These are phyloP conservation scores for Cystobasidium sp. DNA, from an alignment of 1,284 basidiomycete species.

Conservation along the genomic window DNA sequence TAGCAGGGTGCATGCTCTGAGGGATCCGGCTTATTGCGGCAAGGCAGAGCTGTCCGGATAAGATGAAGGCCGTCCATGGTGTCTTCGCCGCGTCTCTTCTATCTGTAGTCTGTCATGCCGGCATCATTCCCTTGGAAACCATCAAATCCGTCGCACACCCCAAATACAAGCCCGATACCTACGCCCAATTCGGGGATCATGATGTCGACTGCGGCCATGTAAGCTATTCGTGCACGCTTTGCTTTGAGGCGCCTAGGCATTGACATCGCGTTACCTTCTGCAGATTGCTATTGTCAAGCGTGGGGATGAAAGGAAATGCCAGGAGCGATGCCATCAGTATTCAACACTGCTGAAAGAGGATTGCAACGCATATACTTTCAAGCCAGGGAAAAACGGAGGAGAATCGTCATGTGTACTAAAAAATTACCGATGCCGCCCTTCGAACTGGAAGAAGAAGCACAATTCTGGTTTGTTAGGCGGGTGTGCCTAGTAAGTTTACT, in stretches of 20 bases:
- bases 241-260: neutral
- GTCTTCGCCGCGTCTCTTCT: neutral
- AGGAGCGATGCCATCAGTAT: slow-evolving; percentile 13
- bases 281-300: neutral
- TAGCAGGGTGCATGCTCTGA: no score
- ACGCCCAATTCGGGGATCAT: neutral
- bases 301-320: slow-evolving; percentile 6
- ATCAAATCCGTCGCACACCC: neutral
- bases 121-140: neutral
- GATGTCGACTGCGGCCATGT: slow-evolving; percentile 4
- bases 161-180: neutral
- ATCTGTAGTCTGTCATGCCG: neutral
- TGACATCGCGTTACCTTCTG: no score
- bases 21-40: neutral
- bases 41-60: neutral
- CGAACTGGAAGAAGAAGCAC: neutral
- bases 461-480: neutral
- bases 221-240: neutral
- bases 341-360: neutral
- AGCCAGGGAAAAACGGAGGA: neutral
- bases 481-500: neutral
- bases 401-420: neutral
- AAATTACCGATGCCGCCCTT: neutral
- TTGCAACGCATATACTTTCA: neutral
- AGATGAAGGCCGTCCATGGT: neutral